These are phyloP conservation scores for Xylariaceae sp. DNA, from an alignment of 2,329 filamentous ascomycete species.

Conservation along the genomic window DNA sequence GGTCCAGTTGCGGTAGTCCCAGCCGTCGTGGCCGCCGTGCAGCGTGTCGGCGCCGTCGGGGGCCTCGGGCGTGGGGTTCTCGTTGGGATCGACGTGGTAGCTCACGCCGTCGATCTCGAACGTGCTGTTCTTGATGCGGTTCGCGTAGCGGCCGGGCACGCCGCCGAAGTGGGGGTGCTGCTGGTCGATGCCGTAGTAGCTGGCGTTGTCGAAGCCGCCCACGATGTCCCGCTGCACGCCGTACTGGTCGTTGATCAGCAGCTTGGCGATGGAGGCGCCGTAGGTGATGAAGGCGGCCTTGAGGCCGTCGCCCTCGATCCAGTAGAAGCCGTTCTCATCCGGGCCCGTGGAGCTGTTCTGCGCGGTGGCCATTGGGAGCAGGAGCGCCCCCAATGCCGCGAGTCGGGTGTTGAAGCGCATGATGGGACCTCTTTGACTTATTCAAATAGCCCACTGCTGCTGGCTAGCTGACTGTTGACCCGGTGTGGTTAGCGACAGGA, in stretches of 20 bases:
- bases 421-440: no score
- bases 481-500: no score
- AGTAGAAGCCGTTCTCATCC: constrained; percentile 65
- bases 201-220: constrained; percentile 71
- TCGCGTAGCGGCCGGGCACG: constrained; percentile 74
- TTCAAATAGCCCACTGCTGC: no score
- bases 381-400: constrained; percentile 24
- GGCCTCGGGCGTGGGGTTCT: constrained; percentile 47
- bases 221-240: constrained; percentile 68
- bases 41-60: constrained; percentile 59
- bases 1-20: constrained; percentile 76
- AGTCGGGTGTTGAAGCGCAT: constrained; percentile 26
- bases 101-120: constrained; percentile 62
- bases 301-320: constrained; percentile 63
- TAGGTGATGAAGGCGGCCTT: constrained; percentile 68
- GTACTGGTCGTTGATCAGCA: constrained; percentile 65
- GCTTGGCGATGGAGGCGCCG: constrained; percentile 67
- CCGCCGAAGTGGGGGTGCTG: constrained; percentile 68
- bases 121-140: constrained; percentile 73
- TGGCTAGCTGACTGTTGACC: no score
- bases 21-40: constrained; percentile 66
- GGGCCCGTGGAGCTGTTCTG: constrained; percentile 32
- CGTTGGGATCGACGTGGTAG: constrained; percentile 60
- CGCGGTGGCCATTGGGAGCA: constrained; percentile 28
- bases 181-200: constrained; percentile 60